phyloP scores from a whole-genome alignment of 768 basidiomycete genomes.

The Sarcodon aspratus region DNA sequence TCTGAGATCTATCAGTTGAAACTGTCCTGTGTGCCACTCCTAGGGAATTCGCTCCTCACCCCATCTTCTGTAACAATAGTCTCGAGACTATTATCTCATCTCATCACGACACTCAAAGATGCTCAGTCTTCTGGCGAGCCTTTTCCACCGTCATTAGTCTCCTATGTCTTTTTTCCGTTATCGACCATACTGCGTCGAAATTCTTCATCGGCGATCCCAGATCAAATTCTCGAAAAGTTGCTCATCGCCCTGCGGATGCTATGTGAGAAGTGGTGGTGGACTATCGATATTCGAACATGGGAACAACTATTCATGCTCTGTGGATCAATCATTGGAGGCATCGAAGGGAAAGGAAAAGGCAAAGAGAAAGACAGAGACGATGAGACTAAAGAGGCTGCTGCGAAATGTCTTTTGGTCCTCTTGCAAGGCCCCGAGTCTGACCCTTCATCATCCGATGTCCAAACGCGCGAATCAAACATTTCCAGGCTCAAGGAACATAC shows the following conservation, averaged over 20 bases:
- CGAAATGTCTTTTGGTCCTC: constrained; percentile 51
- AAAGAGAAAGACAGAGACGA: constrained; percentile 63
- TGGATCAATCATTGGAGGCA: constrained; percentile 49
- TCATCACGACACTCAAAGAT: constrained; percentile 36
- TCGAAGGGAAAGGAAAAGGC: constrained; percentile 63
- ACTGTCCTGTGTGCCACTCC: constrained; percentile 68
- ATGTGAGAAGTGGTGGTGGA: constrained; percentile 78
- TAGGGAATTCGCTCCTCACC: constrained; percentile 56
- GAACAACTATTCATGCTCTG: constrained; percentile 78
- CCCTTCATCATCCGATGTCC: constrained; percentile 22
- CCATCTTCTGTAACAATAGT: constrained; percentile 37
- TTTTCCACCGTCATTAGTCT: constrained; percentile 52
- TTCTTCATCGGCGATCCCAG: constrained; percentile 53
- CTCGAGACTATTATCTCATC: constrained; percentile 39
- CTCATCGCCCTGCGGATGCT: constrained; percentile 47
- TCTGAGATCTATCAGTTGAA: constrained; percentile 33
- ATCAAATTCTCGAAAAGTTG: constrained; percentile 69
- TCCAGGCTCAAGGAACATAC: constrained; percentile 28
- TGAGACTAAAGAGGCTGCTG: constrained; percentile 72
- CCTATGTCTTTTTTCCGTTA: constrained; percentile 82
- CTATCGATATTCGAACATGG: constrained; percentile 62
- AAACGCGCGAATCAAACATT: constrained; percentile 8
- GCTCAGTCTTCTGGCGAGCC: constrained; percentile 23
- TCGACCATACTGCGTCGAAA: constrained; percentile 79
- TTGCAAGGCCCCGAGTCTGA: constrained; percentile 38